Base-by-base conservation (phyloP, 2,329 filamentous ascomycete genomes). In the Neofusicoccum cordaticola region DNA sequence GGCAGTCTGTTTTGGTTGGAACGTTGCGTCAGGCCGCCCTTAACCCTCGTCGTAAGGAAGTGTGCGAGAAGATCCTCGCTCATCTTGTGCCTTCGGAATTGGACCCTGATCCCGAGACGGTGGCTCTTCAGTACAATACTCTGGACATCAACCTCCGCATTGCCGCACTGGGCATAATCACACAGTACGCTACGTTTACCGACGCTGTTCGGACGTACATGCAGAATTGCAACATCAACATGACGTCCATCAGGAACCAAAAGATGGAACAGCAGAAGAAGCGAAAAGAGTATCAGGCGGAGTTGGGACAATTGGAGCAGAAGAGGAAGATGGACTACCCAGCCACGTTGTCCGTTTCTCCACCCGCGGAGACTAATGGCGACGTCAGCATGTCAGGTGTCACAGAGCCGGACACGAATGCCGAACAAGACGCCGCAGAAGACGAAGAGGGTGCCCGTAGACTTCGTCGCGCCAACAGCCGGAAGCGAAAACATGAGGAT, bases 201-300 rank as follows among this genome's bases (percentile, higher is more conserved):
- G 93, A 92, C 74, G 88, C 90, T 2, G 86, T 98, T 69, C 89
- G 94, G 62, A 89, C 87, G 15, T 96, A 96, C 74, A 90, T 99
- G 83, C 92, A 97, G 69, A 90, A 94, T 67, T 96, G 93, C 78
- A 92, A 90, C 68, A 91, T 94, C 73, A 91, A 92, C 62, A 97
- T 98, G 93, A 99, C 95, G 1, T 87, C 88, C 63, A 92, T 96
- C 73, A 89, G 95, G 57, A 99, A 99, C 77, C 91, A 96, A 74
- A 97, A 97, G 80, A 97, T 97, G 67, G 92, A 96, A 69, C 90
- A 88, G 78, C 94, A 98, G 78, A 87, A 93, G 68, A 87, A 90
- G 70, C 88, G 90, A 68, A 90, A 88, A 75, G 78, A 81, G 69
- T 78, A 82, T 81, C 86, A 80, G 79, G 84, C 82, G 75, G 89